Conservation (phyloP, 306 rosid species). For the Quercus ilex region DNA sequence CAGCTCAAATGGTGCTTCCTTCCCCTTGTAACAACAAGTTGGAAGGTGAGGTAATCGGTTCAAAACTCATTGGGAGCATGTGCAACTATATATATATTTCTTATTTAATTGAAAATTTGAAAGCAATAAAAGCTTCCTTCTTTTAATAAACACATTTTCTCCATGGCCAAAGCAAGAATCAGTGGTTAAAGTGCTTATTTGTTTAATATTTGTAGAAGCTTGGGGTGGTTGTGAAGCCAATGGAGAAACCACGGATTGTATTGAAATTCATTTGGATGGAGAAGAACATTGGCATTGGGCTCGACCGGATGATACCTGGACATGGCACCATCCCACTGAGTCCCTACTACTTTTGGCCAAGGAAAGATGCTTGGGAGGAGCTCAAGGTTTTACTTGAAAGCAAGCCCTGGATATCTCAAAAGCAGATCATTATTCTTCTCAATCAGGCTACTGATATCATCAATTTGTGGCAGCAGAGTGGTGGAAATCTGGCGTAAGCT, state of each 20-base stretch:
- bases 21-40: too few species aligned
- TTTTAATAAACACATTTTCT: background rate
- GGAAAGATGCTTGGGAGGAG: constrained; percentile 99
- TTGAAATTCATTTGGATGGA: constrained; percentile 99
- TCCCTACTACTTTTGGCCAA: constrained; percentile 96
- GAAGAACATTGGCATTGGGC: constrained; percentile 88
- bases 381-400: constrained; percentile 87
- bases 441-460: constrained; percentile 96
- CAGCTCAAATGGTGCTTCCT: too few species aligned
- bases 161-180: background rate
- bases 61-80: too few species aligned
- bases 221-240: constrained; percentile 84
- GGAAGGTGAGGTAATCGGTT: too few species aligned
- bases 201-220: constrained; percentile 53
- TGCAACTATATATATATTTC: too few species aligned
- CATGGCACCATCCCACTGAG: constrained; percentile 87
- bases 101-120: background rate
- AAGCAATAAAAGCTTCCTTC: background rate
- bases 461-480: constrained; percentile 99
- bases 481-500: constrained; percentile 70
- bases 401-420: constrained; percentile 99
- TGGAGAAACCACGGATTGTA: constrained; percentile 72
- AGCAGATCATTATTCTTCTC: constrained; percentile 97
- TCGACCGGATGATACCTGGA: constrained; percentile 79
- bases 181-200: background rate